Conservation (phyloP, 805 yeast genomes). For the Clavispora santaluciae region DNA sequence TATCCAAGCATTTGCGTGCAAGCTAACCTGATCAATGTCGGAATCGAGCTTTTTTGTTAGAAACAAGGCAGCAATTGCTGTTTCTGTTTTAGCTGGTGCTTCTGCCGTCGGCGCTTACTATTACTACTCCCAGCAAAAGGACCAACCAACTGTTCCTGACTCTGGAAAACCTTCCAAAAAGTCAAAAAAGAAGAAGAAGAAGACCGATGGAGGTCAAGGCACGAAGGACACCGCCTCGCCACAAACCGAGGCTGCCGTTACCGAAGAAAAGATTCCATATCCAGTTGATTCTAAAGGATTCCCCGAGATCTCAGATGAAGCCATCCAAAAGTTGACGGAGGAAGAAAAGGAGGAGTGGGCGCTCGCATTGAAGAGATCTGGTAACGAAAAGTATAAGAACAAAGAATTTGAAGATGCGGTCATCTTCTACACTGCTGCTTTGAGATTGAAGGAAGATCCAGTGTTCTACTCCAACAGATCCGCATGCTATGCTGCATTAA, state of each 20-base stretch:
- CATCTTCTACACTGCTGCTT: slow-evolving; percentile 72
- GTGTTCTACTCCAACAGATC: slow-evolving; percentile 93
- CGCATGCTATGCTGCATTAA: slow-evolving; percentile 85
- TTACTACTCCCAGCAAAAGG: slow-evolving; percentile 32
- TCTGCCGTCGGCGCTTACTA: slow-evolving; percentile 62
- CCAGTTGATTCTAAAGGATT: slow-evolving; percentile 55
- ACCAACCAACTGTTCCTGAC: slow-evolving; percentile 16
- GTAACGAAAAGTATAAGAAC: slow-evolving; percentile 70
- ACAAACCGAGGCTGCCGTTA: slow-evolving; percentile 14
- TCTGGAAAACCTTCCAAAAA: slow-evolving; percentile 31
- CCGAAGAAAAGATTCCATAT: slow-evolving; percentile 27
- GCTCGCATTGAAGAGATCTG: slow-evolving; percentile 77
- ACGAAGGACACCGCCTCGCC: slow-evolving; percentile 15
- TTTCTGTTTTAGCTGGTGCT: slow-evolving; percentile 59
- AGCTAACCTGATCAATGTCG: slow-evolving; percentile 8
- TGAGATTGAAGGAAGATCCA: slow-evolving; percentile 73
- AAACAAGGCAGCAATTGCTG: slow-evolving; percentile 59
- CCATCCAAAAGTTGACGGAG: slow-evolving; percentile 40
- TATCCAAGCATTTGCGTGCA: background rate
- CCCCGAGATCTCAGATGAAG: slow-evolving; percentile 50
- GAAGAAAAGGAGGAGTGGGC: slow-evolving; percentile 63
- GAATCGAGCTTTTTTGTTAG: slow-evolving; percentile 37
- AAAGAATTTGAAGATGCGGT: slow-evolving; percentile 75
- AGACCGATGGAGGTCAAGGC: slow-evolving; percentile 22
- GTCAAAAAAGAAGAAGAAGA: slow-evolving; percentile 42